Evolutionary conservation across 78 protist species (phyloP).

Genomic region (Abeoforma whisleri): DNA sequence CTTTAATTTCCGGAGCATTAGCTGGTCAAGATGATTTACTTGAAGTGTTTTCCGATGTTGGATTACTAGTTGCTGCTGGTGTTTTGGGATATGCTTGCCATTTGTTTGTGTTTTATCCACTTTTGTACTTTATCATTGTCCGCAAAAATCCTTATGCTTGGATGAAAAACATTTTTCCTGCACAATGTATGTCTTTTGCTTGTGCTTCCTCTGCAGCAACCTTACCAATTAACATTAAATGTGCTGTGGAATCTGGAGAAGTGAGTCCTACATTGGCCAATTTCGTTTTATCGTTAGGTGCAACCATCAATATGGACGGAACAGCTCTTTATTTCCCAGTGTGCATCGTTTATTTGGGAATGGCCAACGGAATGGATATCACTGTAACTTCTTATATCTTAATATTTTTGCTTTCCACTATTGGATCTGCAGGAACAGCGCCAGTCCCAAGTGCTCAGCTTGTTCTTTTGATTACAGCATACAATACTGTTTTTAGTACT

Average conservation of each 20-base stretch:
- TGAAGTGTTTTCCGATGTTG: background rate
- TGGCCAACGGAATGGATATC: background rate
- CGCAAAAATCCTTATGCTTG: background rate
- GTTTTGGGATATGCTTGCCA: background rate
- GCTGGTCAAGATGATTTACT: background rate
- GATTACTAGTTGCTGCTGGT: background rate
- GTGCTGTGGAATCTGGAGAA: background rate
- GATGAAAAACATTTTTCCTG: background rate
- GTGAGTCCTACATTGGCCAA: background rate
- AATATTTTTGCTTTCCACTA: background rate
- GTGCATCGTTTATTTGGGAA: background rate
- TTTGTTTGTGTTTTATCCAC: background rate
- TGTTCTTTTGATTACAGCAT: background rate
- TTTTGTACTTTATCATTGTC: no score
- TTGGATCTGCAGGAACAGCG: background rate
- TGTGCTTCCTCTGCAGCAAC: background rate
- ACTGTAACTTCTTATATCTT: background rate
- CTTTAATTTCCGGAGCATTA: background rate
- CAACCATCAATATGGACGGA: background rate
- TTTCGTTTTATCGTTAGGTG: background rate
- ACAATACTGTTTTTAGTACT: background rate
- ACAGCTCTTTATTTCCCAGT: background rate
- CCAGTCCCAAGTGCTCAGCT: background rate
- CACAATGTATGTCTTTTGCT: background rate
- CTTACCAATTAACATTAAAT: background rate